Evolutionary conservation across 306 rosid species (phyloP), one percentile per base, ranked within the genome.

Genomic region (Pterocarpus macrocarpus): DNA sequence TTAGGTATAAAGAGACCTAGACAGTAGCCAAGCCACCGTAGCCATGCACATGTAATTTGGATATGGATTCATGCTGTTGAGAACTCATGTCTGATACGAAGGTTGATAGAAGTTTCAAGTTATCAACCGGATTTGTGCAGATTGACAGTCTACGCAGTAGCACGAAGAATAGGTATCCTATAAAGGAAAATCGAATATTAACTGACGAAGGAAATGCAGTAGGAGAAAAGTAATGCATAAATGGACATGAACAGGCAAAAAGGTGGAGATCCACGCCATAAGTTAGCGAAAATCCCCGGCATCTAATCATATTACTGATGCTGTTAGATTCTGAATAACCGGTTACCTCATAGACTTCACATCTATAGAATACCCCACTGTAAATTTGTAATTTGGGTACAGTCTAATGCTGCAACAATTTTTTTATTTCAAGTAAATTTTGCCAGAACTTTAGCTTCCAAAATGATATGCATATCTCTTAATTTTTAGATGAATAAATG

Each of bases 91-190:
- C 28, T 58, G 28, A 58, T 43, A 32, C 11, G 52, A 45, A 45
- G 52, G 52, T 8, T 2, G 52, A 45, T 10, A 45, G 7, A 45
- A 8, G 7, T 41, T 8, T 2, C 8, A 12, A 15, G 0, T 5
- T 41, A 43, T 16, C 73, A 43, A 22, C 73, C 35, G 36, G 17
- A 11, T 30, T 13, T 53, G 41, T 6, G 38, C 49, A 63, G 4
- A 45, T 67, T 56, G 81, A 77, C 2, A 7, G 45, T 79, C 67
- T 59, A 77, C 3, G 43, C 17, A 53, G 34, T 47, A 59, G 83
- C 71, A 57, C 16, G 17, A 7, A 22, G 4, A 44, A 59, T 7
- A 47, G n/a, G 35, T 4, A 36, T 38, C 65, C 16, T 78, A 34
- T 63, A 77, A 41, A 57, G 66, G 15, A 74, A 17, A 76, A 32